A percentile compares a stretch with the other conserved stretches of the same genome.
phyloP scores from a whole-genome alignment of 306 rosid genomes.

The Mimosa bimucronata region DNA sequence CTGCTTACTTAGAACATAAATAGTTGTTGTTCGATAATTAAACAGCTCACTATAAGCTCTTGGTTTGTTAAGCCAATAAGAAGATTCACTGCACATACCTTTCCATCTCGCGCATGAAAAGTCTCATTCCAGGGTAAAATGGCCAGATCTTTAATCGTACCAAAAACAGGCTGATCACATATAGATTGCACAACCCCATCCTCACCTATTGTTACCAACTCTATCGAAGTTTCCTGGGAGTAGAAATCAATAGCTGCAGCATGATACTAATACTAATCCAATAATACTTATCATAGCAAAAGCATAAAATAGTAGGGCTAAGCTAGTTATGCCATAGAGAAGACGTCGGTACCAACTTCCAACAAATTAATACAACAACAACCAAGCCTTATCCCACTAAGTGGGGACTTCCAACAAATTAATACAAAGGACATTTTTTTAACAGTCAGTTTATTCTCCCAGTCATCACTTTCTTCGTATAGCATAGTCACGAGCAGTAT shows the following conservation, averaged over 20 bases:
- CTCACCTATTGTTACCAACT: conserved; percentile 74
- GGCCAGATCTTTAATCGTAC: conserved; percentile 85
- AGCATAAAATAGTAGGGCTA: conserved; percentile 18
- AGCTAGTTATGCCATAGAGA: not conserved
- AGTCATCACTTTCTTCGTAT: not conserved
- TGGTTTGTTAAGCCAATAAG: not conserved
- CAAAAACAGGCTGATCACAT: conserved; percentile 92
- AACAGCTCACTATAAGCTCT: not conserved
- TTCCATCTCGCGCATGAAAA: conserved; percentile 51
- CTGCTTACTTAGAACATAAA: conserved; percentile 13
- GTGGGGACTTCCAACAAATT: no score
- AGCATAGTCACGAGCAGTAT: not conserved
- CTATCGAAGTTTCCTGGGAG: conserved; percentile 88
- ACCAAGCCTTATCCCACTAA: no score
- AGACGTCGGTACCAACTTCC: not conserved
- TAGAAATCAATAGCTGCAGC: conserved; percentile 25
- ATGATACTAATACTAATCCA: not conserved
- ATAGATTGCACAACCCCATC: conserved; percentile 84
- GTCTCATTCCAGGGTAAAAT: conserved; percentile 82
- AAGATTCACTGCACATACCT: conserved; percentile 51
- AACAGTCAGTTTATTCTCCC: not conserved
- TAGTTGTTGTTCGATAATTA: not conserved
- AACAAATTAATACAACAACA: no score
- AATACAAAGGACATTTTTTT: not conserved
- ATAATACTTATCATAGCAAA: not conserved